Conservation (phyloP, 192 early-diverging fungal genomes). For the Linnemannia zychae region DNA sequence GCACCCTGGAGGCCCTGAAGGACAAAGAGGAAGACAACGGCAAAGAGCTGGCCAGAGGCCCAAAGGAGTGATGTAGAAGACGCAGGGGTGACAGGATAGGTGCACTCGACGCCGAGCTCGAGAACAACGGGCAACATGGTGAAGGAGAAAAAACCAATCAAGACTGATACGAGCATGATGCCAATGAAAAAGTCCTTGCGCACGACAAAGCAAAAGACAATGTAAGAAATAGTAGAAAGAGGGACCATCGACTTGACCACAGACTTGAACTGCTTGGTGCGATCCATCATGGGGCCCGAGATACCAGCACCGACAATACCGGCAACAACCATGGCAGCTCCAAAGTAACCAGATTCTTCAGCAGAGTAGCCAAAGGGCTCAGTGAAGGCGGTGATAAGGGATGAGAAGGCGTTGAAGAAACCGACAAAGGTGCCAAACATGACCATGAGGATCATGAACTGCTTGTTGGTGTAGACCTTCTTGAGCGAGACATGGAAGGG, state of each 20-base stretch:
- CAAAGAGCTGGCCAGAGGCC: conserved; percentile 51
- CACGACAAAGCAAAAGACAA: conserved; percentile 63
- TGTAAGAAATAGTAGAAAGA: conserved; percentile 57
- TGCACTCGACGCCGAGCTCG: conserved; percentile 57
- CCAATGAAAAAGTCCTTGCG: conserved; percentile 40
- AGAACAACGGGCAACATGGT: conserved; percentile 46
- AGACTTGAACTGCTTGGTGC: conserved; percentile 65
- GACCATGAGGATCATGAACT: conserved; percentile 63
- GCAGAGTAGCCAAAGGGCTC: conserved; percentile 59
- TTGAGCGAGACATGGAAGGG: conserved; percentile 56
- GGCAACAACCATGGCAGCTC: conserved; percentile 67
- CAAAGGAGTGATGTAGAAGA: conserved; percentile 54
- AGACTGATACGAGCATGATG: conserved; percentile 41
- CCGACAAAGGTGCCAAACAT: conserved; percentile 66
- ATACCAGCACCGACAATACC: conserved; percentile 70
- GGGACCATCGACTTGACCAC: conserved; percentile 62
- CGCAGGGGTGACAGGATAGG: conserved; percentile 52
- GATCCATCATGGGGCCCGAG: conserved; percentile 66
- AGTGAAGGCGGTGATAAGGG: conserved; percentile 62
- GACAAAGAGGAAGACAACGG: conserved; percentile 42
- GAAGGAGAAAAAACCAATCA: conserved; percentile 52
- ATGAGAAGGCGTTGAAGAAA: conserved; percentile 63
- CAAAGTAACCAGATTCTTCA: conserved; percentile 68
- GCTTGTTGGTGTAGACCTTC: conserved; percentile 55
- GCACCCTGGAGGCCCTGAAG: conserved; percentile 23